Conservation (phyloP, 2,329 filamentous ascomycete genomes). For the Aspergillus ochraceus region DNA sequence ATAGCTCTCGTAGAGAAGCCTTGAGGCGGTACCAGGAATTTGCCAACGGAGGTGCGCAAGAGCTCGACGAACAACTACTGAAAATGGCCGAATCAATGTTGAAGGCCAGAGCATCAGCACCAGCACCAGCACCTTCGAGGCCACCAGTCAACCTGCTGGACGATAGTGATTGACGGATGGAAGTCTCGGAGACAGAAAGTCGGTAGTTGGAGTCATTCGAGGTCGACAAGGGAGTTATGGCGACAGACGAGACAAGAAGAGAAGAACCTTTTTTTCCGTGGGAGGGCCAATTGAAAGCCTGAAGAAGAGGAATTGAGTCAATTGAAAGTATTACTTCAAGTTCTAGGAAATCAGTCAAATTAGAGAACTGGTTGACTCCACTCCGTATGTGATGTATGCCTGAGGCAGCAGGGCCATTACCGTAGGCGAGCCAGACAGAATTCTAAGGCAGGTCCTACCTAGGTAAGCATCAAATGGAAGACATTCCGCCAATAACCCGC, state of each 20-base stretch:
- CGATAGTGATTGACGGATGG: background rate
- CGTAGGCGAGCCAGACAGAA: too few species aligned
- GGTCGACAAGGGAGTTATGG: background rate
- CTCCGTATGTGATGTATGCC: background rate
- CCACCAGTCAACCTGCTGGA: background rate
- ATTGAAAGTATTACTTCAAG: too few species aligned
- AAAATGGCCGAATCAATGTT: conserved; percentile 8
- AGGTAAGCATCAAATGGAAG: background rate
- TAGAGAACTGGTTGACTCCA: background rate
- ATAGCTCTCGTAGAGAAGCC: conserved; percentile 2
- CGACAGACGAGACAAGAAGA: too few species aligned
- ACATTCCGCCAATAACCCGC: background rate
- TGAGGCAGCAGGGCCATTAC: background rate
- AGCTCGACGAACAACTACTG: conserved; percentile 26
- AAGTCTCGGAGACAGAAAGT: background rate
- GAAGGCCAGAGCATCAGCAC: background rate
- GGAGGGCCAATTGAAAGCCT: background rate
- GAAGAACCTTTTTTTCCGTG: too few species aligned
- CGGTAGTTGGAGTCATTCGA: background rate
- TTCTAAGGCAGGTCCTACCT: background rate
- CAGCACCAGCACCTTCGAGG: background rate
- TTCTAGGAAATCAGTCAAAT: background rate
- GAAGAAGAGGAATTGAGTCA: too few species aligned
- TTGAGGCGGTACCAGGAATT: conserved; percentile 27
- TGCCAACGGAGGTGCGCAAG: conserved; percentile 30